phyloP scores from a whole-genome alignment of 2,329 filamentous ascomycete genomes.

The Aspergillus glaucus region DNA sequence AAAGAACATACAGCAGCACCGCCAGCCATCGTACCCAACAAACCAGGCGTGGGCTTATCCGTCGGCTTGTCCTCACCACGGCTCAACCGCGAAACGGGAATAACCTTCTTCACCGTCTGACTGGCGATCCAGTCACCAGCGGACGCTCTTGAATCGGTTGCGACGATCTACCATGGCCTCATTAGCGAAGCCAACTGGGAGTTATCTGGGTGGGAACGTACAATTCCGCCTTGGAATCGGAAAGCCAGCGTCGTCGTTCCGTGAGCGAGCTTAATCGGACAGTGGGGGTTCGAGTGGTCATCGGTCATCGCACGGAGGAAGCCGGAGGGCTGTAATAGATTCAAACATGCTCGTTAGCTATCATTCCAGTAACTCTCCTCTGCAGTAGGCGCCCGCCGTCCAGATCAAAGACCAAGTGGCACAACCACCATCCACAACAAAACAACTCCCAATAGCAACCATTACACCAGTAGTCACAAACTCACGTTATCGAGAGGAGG shows the following conservation, averaged over 20 bases:
- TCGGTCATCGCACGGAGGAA: conserved; percentile 97
- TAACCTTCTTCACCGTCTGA: conserved; percentile 99
- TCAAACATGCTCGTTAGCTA: conserved; percentile 2
- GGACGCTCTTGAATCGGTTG: conserved; percentile 93
- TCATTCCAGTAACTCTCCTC: not conserved
- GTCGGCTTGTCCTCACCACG: conserved; percentile 32
- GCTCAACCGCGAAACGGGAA: conserved; percentile 45
- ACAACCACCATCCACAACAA: not conserved
- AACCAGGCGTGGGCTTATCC: conserved; percentile 35
- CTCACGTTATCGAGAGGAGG: conserved; percentile 84
- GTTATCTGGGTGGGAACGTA: conserved; percentile 17
- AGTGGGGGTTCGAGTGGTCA: conserved; percentile 92
- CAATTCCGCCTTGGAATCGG: conserved; percentile 93
- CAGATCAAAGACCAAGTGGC: not conserved
- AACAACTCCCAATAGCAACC: not conserved
- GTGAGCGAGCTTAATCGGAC: conserved; percentile 98
- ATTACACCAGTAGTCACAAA: conserved; percentile 11
- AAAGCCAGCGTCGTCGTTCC: conserved; percentile 97
- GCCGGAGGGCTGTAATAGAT: conserved; percentile 62
- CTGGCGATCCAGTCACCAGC: conserved; percentile 99
- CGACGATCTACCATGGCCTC: conserved; percentile 60
- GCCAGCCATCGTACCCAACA: conserved; percentile 96
- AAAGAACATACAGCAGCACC: conserved; percentile 68
- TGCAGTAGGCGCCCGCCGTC: not conserved
- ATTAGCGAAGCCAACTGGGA: not conserved